A percentile compares a stretch with the other conserved stretches of the same genome.
These are phyloP conservation scores for Trichoderma arundinaceum DNA, from an alignment of 2,329 filamentous ascomycete genomes.

Conservation along the genomic window DNA sequence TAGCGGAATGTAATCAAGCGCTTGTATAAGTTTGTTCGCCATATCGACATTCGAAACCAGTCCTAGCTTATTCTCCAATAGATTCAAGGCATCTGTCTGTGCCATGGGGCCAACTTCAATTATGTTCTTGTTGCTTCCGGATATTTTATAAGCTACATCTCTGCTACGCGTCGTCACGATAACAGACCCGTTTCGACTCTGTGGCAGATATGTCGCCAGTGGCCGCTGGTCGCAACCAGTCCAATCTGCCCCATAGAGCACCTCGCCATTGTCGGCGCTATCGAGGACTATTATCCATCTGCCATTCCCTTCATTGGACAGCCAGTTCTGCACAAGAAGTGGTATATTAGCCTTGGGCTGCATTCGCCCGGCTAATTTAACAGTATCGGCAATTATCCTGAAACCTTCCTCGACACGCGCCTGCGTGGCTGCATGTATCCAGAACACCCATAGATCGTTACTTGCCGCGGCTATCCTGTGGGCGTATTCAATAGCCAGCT, in stretches of 20 bases:
- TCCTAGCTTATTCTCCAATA: not conserved
- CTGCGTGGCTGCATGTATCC: too few relatives aligned
- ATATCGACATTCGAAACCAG: not conserved
- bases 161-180: slow-evolving; percentile 7
- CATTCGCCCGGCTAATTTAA: too few relatives aligned
- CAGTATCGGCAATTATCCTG: too few relatives aligned
- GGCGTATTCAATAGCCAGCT: too few relatives aligned
- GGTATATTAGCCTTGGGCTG: too few relatives aligned
- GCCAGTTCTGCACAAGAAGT: slow-evolving; percentile 42
- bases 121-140: not conserved
- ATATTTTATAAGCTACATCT: not conserved
- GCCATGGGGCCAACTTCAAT: not conserved
- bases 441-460: too few relatives aligned
- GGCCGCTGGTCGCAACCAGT: too few relatives aligned
- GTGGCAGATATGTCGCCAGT: not conserved
- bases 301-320: slow-evolving; percentile 39
- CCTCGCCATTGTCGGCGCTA: slow-evolving; percentile 45
- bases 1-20: not conserved
- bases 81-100: not conserved
- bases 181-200: not conserved
- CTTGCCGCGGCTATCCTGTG: too few relatives aligned
- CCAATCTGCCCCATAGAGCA: slow-evolving; percentile 28
- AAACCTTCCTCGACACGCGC: too few relatives aligned
- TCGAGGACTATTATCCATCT: slow-evolving; percentile 48
- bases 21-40: not conserved